These are phyloP conservation scores for Tricholoma flavovirens DNA, from an alignment of 768 basidiomycete genomes.

Conservation along the genomic window DNA sequence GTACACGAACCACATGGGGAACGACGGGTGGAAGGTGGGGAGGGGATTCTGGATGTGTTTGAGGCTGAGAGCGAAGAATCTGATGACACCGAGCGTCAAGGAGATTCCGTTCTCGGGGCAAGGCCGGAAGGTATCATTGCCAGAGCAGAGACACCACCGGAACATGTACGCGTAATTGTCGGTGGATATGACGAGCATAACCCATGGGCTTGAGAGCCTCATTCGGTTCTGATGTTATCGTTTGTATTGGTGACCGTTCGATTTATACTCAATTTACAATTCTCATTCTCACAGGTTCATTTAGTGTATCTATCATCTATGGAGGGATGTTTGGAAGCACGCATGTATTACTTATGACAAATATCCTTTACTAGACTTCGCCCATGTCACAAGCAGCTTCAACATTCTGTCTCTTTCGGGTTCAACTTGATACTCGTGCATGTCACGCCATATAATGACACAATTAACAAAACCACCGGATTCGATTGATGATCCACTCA, in stretches of 20 bases:
- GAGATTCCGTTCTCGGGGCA: conserved; percentile 17
- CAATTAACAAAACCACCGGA: not conserved
- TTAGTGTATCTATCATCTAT: not conserved
- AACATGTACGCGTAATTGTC: conserved; percentile 32
- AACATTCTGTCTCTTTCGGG: not conserved
- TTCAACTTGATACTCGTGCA: not conserved
- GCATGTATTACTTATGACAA: conserved; percentile 5
- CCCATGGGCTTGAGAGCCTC: conserved; percentile 47
- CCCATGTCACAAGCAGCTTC: conserved; percentile 23
- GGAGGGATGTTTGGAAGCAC: not conserved
- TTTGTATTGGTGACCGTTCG: conserved; percentile 8
- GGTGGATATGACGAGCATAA: conserved; percentile 42
- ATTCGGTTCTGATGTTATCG: conserved; percentile 7
- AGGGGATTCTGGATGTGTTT: conserved; percentile 31
- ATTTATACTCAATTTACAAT: not conserved
- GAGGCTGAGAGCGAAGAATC: conserved; percentile 26
- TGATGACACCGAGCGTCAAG: conserved; percentile 20
- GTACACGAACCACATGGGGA: conserved; percentile 26
- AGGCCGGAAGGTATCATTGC: conserved; percentile 23
- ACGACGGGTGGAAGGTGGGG: conserved; percentile 34
- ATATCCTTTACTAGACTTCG: not conserved
- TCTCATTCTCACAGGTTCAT: not conserved
- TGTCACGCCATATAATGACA: not conserved
- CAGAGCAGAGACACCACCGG: conserved; percentile 38
- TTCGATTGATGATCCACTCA: not conserved